Percentiles rank a stretch among this genome's conserved stretches.
These are phyloP conservation scores for Arthrobotrys iridis DNA, from an alignment of 2,329 filamentous ascomycete species.

Conservation along the genomic window DNA sequence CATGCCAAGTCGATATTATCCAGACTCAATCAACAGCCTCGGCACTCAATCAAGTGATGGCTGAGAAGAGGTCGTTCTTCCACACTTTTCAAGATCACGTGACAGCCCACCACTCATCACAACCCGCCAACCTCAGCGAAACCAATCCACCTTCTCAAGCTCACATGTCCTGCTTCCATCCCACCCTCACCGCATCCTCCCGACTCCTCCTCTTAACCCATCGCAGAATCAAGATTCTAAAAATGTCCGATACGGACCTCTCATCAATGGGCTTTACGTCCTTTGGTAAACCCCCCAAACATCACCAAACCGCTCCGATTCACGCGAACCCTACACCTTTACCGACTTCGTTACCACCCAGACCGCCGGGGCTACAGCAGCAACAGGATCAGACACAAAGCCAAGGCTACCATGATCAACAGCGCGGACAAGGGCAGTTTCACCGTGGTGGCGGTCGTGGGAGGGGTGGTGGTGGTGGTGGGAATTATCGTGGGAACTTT, in stretches of 20 bases:
- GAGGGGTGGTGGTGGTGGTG: not conserved
- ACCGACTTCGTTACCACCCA: slow-evolving; percentile 14
- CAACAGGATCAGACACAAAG: not conserved
- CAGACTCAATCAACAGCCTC: too few relatives aligned
- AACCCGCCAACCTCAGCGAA: too few relatives aligned
- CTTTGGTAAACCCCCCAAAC: slow-evolving; percentile 42
- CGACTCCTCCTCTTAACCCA: not conserved
- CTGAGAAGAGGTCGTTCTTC: too few relatives aligned
- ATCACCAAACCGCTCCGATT: slow-evolving; percentile 24
- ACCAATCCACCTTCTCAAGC: too few relatives aligned
- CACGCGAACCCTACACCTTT: slow-evolving; percentile 29
- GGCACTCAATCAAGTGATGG: too few relatives aligned
- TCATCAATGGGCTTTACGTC: slow-evolving; percentile 47
- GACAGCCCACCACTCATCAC: not conserved
- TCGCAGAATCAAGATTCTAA: not conserved
- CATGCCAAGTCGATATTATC: too few relatives aligned
- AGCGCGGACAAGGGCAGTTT: not conserved
- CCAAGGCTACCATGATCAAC: not conserved
- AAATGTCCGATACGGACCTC: slow-evolving; percentile 44
- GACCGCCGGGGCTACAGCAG: not conserved
- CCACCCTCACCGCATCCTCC: not conserved
- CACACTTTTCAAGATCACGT: too few relatives aligned
- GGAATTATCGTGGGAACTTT: slow-evolving; percentile 14
- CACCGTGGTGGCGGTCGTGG: not conserved
- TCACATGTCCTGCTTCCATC: not conserved